phyloP scores from a whole-genome alignment of 2,329 filamentous ascomycete species.

The Nothophoma quercina region DNA sequence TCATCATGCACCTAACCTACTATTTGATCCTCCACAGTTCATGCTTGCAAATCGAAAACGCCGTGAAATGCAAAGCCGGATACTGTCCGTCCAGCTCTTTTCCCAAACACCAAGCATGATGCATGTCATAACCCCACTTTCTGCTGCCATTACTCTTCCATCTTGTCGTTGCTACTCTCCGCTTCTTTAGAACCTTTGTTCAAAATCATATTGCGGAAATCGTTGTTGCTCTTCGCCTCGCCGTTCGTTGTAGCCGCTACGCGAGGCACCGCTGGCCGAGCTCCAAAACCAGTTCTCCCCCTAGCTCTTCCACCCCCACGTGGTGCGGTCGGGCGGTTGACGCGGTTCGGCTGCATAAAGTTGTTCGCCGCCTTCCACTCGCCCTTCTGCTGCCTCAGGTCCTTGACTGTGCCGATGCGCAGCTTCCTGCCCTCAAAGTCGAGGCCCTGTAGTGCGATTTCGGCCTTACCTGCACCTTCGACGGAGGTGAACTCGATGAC shows the following conservation, averaged over 20 bases:
- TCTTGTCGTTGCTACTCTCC: conserved; percentile 30
- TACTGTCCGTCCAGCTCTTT: conserved; percentile 13
- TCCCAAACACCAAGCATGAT: conserved; percentile 2
- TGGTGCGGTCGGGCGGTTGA: conserved; percentile 36
- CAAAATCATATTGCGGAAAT: conserved; percentile 64
- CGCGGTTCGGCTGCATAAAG: conserved; percentile 37
- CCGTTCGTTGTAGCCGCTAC: conserved; percentile 21
- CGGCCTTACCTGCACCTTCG: conserved; percentile 74
- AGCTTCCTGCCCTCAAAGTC: conserved; percentile 52
- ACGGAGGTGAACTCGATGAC: conserved; percentile 81
- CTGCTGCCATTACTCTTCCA: conserved; percentile 37
- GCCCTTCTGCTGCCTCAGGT: conserved; percentile 51
- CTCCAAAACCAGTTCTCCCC: conserved; percentile 38
- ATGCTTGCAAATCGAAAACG: conserved; percentile 5
- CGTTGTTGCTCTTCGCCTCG: conserved; percentile 62
- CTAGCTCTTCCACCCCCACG: conserved; percentile 38
- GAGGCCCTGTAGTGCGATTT: conserved; percentile 54
- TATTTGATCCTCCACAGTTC: not conserved
- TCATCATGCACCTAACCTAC: not conserved
- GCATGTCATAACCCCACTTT: conserved; percentile 17
- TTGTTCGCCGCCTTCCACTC: conserved; percentile 50
- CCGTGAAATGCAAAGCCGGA: conserved; percentile 15
- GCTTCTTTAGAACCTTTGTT: conserved; percentile 42
- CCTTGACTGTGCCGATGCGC: conserved; percentile 59
- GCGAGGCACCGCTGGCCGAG: conserved; percentile 37